phyloP scores from a whole-genome alignment of 768 basidiomycete species.

The Russula sp. region DNA sequence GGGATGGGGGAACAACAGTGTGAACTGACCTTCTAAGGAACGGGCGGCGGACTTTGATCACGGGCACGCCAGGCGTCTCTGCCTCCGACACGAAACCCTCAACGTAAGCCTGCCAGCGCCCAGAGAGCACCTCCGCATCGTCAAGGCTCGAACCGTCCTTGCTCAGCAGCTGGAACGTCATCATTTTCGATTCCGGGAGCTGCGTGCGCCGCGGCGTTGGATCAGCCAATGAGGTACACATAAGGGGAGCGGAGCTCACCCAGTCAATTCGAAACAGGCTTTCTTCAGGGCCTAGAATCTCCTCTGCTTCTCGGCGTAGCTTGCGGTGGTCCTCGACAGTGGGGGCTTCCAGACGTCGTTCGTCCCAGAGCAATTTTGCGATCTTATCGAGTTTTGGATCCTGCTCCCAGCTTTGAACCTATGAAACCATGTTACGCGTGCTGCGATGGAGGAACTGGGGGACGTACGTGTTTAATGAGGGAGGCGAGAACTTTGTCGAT shows the following conservation, averaged over 20 bases:
- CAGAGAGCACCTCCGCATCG: slow-evolving; percentile 69
- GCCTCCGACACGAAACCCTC: slow-evolving; percentile 65
- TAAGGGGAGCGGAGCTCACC: slow-evolving; percentile 40
- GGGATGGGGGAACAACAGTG: slow-evolving; percentile 22
- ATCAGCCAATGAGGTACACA: neutral
- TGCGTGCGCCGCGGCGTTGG: slow-evolving; percentile 27
- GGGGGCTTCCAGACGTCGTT: slow-evolving; percentile 50
- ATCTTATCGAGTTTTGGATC: slow-evolving; percentile 70
- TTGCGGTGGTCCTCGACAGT: slow-evolving; percentile 70
- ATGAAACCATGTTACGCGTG: neutral
- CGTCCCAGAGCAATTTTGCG: slow-evolving; percentile 62
- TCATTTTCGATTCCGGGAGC: slow-evolving; percentile 59
- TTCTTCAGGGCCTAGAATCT: slow-evolving; percentile 67
- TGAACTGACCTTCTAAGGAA: slow-evolving; percentile 56
- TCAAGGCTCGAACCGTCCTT: slow-evolving; percentile 74
- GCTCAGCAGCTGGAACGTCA: slow-evolving; percentile 70
- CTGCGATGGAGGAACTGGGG: neutral
- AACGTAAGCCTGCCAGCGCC: slow-evolving; percentile 75
- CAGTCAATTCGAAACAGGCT: slow-evolving; percentile 78
- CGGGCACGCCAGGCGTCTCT: slow-evolving; percentile 48
- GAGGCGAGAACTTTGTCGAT: slow-evolving; percentile 86
- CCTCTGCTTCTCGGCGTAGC: slow-evolving; percentile 60
- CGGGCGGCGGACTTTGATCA: slow-evolving; percentile 44
- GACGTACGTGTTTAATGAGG: slow-evolving; percentile 79
- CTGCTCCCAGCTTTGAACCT: slow-evolving; percentile 63